These are phyloP conservation scores for Bassia scoparia DNA, from an alignment of 148 eudicot genomes.

Conservation along the genomic window DNA sequence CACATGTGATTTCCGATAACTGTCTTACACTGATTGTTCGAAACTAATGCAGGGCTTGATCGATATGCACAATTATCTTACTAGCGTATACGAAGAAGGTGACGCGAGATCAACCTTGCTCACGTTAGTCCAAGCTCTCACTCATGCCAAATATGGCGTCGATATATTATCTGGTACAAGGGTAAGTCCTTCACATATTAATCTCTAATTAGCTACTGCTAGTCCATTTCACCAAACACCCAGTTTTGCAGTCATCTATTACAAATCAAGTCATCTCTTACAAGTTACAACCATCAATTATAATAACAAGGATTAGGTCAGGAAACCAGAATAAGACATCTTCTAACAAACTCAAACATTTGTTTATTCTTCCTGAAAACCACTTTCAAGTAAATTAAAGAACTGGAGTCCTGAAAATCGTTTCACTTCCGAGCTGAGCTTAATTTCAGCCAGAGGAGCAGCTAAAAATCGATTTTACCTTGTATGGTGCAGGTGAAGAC, in stretches of 20 bases:
- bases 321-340: neutral
- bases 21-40: neutral
- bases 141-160: constrained; percentile 90
- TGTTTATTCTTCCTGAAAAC: neutral
- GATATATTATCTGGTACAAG: constrained; percentile 93
- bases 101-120: constrained; percentile 93
- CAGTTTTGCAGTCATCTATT: neutral
- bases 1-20: neutral
- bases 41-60: constrained; percentile 60
- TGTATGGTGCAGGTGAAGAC: constrained; percentile 78
- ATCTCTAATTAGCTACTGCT: neutral
- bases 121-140: constrained; percentile 89
- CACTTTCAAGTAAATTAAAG: neutral
- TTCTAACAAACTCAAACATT: neutral
- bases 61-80: constrained; percentile 91
- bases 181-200: constrained; percentile 41
- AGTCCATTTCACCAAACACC: neutral
- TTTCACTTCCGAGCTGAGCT: neutral
- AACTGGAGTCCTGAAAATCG: neutral
- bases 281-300: constrained; percentile 4
- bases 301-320: neutral
- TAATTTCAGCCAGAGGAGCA: neutral
- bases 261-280: neutral
- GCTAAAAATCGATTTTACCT: constrained; percentile 1
- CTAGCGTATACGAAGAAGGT: constrained; percentile 95